Conservation (phyloP, 2,329 filamentous ascomycete species). For the Beauveria pseudobassiana region DNA sequence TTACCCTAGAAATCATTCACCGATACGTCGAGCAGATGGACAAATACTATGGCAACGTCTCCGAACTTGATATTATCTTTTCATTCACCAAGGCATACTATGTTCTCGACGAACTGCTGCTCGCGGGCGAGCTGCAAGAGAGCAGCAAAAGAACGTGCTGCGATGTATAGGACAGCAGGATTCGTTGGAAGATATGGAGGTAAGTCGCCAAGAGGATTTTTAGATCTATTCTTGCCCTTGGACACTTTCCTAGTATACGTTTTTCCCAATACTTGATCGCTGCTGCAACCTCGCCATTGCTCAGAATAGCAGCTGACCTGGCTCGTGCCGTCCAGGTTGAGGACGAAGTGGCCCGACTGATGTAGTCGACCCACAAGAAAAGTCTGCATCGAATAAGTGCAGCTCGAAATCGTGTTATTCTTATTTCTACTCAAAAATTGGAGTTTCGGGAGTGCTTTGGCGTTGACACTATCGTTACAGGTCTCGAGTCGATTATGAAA, state of each 20-base stretch:
- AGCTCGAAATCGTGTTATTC: not conserved
- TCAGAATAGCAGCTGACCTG: conserved; percentile 9
- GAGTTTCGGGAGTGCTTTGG: conserved; percentile 10
- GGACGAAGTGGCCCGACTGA: conserved; percentile 85
- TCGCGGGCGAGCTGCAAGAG: conserved; percentile 96
- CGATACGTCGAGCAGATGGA: conserved; percentile 99
- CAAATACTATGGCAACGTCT: conserved; percentile 99
- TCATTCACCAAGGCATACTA: conserved; percentile 99
- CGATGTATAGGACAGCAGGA: conserved; percentile 96
- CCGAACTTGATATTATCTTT: conserved; percentile 99
- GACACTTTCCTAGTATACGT: not conserved
- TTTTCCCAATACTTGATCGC: not conserved
- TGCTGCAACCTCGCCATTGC: not conserved
- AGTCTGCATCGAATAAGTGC: not conserved
- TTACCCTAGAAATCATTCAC: conserved; percentile 96
- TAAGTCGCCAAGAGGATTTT: conserved; percentile 44
- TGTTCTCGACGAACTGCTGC: conserved; percentile 90
- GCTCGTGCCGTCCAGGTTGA: conserved; percentile 63
- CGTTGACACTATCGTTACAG: conserved; percentile 19
- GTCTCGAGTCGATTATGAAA: conserved; percentile 26
- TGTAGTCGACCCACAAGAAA: conserved; percentile 43
- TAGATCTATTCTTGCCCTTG: not conserved
- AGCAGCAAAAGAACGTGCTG: conserved; percentile 99
- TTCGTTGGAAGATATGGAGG: conserved; percentile 98
- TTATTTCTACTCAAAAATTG: conserved; percentile 11